Conservation (phyloP, 2,329 filamentous ascomycete genomes). For the Claviceps citrina region DNA sequence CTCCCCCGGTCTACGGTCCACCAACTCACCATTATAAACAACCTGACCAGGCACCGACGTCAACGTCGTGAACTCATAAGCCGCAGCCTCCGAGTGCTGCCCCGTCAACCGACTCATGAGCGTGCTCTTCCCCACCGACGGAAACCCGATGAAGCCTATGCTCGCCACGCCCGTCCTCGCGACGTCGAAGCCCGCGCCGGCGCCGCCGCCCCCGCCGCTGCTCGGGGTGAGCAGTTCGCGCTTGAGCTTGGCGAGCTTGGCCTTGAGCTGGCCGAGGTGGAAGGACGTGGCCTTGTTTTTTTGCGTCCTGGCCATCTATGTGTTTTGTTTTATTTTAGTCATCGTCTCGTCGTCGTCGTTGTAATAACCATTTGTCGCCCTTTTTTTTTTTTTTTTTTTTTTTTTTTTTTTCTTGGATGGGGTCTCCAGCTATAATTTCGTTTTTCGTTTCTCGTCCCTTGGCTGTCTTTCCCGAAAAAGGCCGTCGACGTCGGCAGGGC, state of each 20-base stretch:
- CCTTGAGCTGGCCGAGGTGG: constrained; percentile 91
- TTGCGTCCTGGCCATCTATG: constrained; percentile 83
- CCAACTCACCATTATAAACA: constrained; percentile 59
- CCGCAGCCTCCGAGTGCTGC: constrained; percentile 91
- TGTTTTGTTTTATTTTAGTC: neutral
- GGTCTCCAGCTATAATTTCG: no score
- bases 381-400: neutral
- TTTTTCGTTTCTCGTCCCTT: no score
- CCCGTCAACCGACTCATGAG: constrained; percentile 90
- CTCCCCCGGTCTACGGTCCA: no score
- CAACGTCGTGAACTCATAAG: constrained; percentile 96
- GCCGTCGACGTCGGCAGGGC: no score
- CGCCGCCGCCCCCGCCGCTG: constrained; percentile 53
- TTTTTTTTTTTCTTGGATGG: no score
- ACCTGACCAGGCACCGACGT: constrained; percentile 96
- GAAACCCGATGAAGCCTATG: constrained; percentile 95
- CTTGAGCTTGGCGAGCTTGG: constrained; percentile 95
- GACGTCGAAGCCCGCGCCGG: constrained; percentile 85
- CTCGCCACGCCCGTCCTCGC: constrained; percentile 93
- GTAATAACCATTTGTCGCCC: no score
- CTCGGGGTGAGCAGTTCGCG: constrained; percentile 81
- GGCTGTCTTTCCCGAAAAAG: no score
- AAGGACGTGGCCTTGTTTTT: constrained; percentile 94
- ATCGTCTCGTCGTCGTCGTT: no score
- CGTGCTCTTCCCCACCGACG: constrained; percentile 95